Conservation (phyloP, 306 rosid genomes). For the Vicia villosa region DNA sequence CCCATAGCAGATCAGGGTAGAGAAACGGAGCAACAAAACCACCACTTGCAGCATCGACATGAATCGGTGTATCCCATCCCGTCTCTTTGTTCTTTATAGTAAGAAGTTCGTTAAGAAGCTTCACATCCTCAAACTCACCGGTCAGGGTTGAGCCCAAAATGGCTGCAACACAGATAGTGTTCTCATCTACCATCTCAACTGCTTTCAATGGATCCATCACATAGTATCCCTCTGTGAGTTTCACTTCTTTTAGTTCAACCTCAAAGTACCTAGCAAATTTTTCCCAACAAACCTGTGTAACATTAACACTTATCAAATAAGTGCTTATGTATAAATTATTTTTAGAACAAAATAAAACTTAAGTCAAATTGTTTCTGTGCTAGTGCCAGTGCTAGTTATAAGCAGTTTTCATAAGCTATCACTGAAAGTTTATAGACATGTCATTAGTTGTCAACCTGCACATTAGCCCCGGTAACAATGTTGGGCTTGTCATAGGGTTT, state of each 20-base stretch:
- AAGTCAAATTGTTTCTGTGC: too few relatives aligned
- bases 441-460: constrained; percentile 54
- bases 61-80: constrained; percentile 76
- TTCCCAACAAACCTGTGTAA: constrained; percentile 88
- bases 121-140: constrained; percentile 92
- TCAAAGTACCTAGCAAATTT: constrained; percentile 94
- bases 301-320: too few relatives aligned
- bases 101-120: constrained; percentile 73
- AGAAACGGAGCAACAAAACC: constrained; percentile 87
- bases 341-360: too few relatives aligned
- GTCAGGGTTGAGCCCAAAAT: constrained; percentile 89
- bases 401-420: too few relatives aligned
- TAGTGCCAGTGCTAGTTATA: too few relatives aligned
- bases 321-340: too few relatives aligned
- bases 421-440: neutral
- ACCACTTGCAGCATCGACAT: constrained; percentile 89
- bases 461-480: constrained; percentile 94
- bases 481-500: constrained; percentile 82
- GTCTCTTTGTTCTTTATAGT: constrained; percentile 66
- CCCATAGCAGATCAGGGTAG: constrained; percentile 78
- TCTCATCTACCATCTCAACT: constrained; percentile 88
- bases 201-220: constrained; percentile 95
- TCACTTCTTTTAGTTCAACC: constrained; percentile 95
- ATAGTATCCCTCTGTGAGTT: constrained; percentile 70
- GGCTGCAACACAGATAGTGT: constrained; percentile 94